A percentile compares a stretch with the other conserved stretches of the same genome.
phyloP scores from a whole-genome alignment of 148 eudicot genomes.

The Fallopia convolvulus region DNA sequence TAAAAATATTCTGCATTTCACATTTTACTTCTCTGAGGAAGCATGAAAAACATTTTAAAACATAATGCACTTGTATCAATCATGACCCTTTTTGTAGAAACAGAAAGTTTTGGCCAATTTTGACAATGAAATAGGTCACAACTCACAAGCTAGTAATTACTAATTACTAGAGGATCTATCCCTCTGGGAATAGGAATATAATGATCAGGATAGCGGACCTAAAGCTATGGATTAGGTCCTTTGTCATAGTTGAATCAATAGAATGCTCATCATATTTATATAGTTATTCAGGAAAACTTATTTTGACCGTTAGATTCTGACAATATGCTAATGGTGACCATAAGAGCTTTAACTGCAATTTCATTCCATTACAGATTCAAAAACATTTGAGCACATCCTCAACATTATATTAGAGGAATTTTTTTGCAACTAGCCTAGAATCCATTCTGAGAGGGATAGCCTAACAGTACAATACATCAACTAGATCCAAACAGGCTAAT shows the following conservation, averaged over 20 bases:
- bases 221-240: background rate
- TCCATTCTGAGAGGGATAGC: background rate
- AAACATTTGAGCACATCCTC: background rate
- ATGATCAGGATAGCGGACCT: too few species aligned
- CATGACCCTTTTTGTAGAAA: background rate
- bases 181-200: too few species aligned
- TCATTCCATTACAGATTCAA: too few species aligned
- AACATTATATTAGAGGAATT: background rate
- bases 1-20: background rate
- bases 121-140: background rate
- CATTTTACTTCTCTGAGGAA: background rate
- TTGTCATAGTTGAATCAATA: background rate
- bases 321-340: background rate
- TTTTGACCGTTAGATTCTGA: background rate
- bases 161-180: too few species aligned
- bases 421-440: background rate
- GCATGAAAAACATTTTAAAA: background rate
- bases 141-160: too few species aligned
- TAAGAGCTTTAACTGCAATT: background rate
- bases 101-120: background rate
- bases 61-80: background rate
- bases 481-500: background rate
- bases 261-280: background rate
- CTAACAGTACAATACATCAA: background rate
- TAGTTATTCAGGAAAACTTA: background rate